These are phyloP conservation scores for Aspergillus tanneri DNA, from an alignment of 2,329 filamentous ascomycete species.

Conservation along the genomic window DNA sequence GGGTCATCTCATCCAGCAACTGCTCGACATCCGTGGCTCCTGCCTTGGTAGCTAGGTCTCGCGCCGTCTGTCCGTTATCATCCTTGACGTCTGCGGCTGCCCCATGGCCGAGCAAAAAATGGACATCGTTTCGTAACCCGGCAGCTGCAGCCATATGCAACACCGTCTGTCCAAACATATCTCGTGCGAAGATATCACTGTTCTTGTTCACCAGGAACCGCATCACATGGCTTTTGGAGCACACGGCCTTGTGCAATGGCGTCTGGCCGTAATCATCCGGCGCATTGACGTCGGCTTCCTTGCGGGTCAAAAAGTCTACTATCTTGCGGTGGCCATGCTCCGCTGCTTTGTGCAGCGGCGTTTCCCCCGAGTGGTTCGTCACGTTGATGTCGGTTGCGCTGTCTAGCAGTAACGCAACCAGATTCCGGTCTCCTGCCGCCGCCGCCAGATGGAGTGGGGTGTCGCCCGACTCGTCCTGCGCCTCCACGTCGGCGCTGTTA, in stretches of 20 bases:
- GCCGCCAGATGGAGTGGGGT: slow-evolving; percentile 25
- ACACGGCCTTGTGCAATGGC: slow-evolving; percentile 22
- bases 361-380: slow-evolving; percentile 28
- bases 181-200: slow-evolving; percentile 19
- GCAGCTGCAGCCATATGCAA: slow-evolving; percentile 25
- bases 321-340: slow-evolving; percentile 28
- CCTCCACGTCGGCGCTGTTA: slow-evolving; percentile 25
- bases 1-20: slow-evolving; percentile 5
- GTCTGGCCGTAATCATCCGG: slow-evolving; percentile 25
- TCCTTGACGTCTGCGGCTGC: slow-evolving; percentile 18
- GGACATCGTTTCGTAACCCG: slow-evolving; percentile 21
- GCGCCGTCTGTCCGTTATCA: slow-evolving; percentile 20
- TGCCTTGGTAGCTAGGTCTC: slow-evolving; percentile 19
- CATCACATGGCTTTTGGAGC: slow-evolving; percentile 21
- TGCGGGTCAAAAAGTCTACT: slow-evolving; percentile 28
- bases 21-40: slow-evolving; percentile 12
- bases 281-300: slow-evolving; percentile 25
- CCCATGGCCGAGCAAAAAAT: slow-evolving; percentile 25
- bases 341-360: slow-evolving; percentile 30
- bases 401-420: slow-evolving; percentile 24
- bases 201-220: slow-evolving; percentile 21
- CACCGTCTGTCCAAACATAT: slow-evolving; percentile 26
- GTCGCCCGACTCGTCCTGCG: slow-evolving; percentile 26
- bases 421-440: slow-evolving; percentile 13
- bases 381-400: slow-evolving; percentile 26